A percentile compares a stretch with the other conserved stretches of the same genome.
phyloP scores from a whole-genome alignment of 768 basidiomycete species.

The Agrocybe chaxingu region DNA sequence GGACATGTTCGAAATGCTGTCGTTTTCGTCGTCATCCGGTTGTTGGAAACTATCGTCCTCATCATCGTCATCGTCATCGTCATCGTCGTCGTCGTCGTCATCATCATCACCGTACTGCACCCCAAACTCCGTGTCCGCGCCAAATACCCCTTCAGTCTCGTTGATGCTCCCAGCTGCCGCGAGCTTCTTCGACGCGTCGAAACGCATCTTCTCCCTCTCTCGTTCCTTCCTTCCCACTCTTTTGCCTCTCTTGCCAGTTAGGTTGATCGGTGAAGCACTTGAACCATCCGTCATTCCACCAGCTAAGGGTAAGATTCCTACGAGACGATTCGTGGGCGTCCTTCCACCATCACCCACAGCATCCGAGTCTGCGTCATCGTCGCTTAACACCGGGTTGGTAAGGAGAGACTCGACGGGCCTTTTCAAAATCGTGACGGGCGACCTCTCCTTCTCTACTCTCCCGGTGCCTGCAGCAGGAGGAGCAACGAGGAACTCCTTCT shows the following conservation, averaged over 20 bases:
- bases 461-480: constrained; percentile 1
- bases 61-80: constrained; percentile 11
- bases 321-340: constrained; percentile 17
- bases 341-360: constrained; percentile 14
- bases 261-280: constrained; percentile 7
- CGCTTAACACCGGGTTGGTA: not conserved
- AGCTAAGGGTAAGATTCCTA: not conserved
- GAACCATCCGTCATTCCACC: not conserved
- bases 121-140: constrained; percentile 4
- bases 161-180: not conserved
- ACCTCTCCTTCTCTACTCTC: not conserved
- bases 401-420: not conserved
- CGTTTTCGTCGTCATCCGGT: constrained; percentile 18
- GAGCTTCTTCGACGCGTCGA: constrained; percentile 9
- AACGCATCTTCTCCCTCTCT: constrained; percentile 20
- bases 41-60: constrained; percentile 12
- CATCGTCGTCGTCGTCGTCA: not conserved
- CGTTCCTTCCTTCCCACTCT: constrained; percentile 22
- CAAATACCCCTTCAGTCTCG: constrained; percentile 1
- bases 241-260: constrained; percentile 21
- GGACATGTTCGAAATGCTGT: constrained; percentile 23
- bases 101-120: constrained; percentile 1
- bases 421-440: not conserved
- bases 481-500: constrained; percentile 23
- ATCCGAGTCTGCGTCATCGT: constrained; percentile 2